Base-by-base conservation (phyloP, 1,139 yeast genomes). In the Yamadazyma buinensis region DNA sequence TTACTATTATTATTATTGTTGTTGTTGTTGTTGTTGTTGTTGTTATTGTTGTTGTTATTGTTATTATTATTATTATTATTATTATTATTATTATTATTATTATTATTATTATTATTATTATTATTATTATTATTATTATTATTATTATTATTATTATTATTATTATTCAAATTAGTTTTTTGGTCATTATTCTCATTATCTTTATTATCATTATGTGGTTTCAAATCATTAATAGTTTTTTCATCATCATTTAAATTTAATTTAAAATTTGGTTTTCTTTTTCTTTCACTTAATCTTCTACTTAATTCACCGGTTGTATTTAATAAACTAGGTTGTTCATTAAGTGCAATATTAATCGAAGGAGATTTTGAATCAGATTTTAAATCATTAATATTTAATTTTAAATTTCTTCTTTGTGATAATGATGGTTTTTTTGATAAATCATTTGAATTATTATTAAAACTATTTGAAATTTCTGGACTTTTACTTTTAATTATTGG, bases 371-470 rank as follows among this genome's bases (percentile, higher is more conserved):
- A 25, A 21, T 26, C 36, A 23, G 40, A 37, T 24, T 41, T 25
- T 28, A 67, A 37, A 14, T 66, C 66, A 26, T 49, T 48, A 40
- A 73, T 59, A 44, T 70, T 65, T 32, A 75, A 48, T 39, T 72
- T 72, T 74, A 75, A 62, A 2, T 80, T 83, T 50, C 84, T 59
- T 54, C 84, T 65, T 54, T 76, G 80, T 2, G 83, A 75, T 25
- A 78, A 57, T 1, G 83, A 71, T 2, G 75, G 69, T 44, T 69
- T 74, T 35, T 60, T 61, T 12, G 49, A 34, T 7, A 58, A 36
- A 8, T 55, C 64, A 30, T 39, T 11, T 15, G 34, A 11, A 9
- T 23, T 18, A n/a, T n/a, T n/a, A 11, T n/a, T 6, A 10, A 10
- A 10, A 9, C 23, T 23, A 15, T 12, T 12, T 7, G 13, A 21